These are phyloP conservation scores for Zygoascus flipseniorum DNA, from an alignment of 805 yeast genomes.

Conservation along the genomic window DNA sequence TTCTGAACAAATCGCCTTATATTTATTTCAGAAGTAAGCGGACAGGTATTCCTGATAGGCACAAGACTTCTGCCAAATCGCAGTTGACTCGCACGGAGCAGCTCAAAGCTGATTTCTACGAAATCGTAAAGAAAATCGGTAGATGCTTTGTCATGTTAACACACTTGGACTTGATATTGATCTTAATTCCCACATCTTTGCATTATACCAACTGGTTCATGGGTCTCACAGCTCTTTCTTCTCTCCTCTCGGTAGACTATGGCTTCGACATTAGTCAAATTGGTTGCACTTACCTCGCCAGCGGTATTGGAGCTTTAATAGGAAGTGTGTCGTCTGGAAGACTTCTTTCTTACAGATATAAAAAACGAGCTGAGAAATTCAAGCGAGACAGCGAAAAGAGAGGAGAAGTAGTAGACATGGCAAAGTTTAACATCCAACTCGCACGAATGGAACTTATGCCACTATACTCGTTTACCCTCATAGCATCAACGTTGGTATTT, in stretches of 20 bases:
- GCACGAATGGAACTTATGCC: conserved; percentile 45
- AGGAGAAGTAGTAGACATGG: conserved; percentile 25
- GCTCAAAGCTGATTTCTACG: neutral
- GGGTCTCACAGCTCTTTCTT: conserved; percentile 46
- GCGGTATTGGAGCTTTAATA: conserved; percentile 56
- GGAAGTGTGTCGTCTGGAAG: conserved; percentile 57
- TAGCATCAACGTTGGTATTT: conserved; percentile 40
- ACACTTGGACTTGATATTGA: conserved; percentile 33
- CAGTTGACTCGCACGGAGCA: neutral
- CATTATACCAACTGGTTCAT: conserved; percentile 66
- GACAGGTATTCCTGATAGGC: conserved; percentile 19
- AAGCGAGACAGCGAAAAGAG: conserved; percentile 13
- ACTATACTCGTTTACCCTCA: conserved; percentile 35
- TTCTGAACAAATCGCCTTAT: conserved; percentile 21
- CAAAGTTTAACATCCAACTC: conserved; percentile 45
- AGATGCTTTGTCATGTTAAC: conserved; percentile 2
- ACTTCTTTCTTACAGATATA: conserved; percentile 45
- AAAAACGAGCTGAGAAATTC: conserved; percentile 15
- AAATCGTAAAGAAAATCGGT: neutral
- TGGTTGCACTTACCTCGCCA: conserved; percentile 67
- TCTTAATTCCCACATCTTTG: conserved; percentile 50
- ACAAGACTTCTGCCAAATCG: neutral
- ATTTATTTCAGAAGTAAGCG: conserved; percentile 11
- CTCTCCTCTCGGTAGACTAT: conserved; percentile 43
- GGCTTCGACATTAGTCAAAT: conserved; percentile 45